Evolutionary conservation across 352 stramenopile genomes (phyloP), one percentile per base, ranked within the genome.

Genomic region (Phytophthora pluvialis): DNA sequence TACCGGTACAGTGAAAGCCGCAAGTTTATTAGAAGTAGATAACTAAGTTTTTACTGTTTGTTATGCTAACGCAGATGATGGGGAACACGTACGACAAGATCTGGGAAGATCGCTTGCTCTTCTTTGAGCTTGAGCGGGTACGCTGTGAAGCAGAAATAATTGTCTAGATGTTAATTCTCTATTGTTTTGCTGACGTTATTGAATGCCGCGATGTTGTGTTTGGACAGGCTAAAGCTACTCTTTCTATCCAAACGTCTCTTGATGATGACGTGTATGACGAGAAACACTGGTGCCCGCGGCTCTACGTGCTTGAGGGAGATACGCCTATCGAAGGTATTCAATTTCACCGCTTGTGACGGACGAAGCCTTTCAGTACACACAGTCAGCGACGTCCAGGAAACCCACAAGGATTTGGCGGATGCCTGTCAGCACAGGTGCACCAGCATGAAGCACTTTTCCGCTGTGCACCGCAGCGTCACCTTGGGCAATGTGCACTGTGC

Each of bases 391-490:
- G 63, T 97, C 89, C 2, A 98, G 80, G 72, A 98, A 98, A 0
- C 88, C 95, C 18, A 98, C 94, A 53, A 98, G 76, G 36, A 98
- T 93, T 39, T 94, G 81, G 9, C 95, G 83, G 33, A 84, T 76
- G 9, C 95, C 95, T 5, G 66, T 67, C 1, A 91, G 88, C 26
- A 98, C 89, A 0, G 84, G 72, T 36, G 95, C 82, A 5, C 90
- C 95, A 38, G 91, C 95, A 65, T 98, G 95, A 10, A 97, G 78
- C 29, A 98, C 75, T 64, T 98, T 98, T 11, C 94, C 94, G 38
- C 87, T 98, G 73, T 98, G 95, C 9, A 97, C 83, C 18, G 89
- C 87, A 7, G 78, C 83, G 67, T 98, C 90, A 35, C 95, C 95
- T 58, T 95, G 81, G 6, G 80, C 64, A 46, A 90, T 89, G 59